Base-by-base conservation (phyloP, 1,284 basidiomycete genomes). In the Polyporus tsugae region DNA sequence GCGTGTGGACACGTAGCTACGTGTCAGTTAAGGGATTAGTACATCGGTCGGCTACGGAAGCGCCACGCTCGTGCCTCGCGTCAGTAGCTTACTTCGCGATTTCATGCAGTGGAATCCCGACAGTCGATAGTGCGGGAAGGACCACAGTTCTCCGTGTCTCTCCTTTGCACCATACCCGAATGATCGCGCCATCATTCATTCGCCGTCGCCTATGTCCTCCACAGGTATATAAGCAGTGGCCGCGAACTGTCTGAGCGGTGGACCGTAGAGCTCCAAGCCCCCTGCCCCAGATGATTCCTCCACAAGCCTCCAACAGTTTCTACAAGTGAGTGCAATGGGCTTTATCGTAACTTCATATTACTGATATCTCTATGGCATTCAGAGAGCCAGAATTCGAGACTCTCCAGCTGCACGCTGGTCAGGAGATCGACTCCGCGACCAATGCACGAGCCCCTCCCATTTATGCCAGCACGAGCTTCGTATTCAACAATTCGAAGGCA, bases 381-480 rank as follows among this genome's bases (percentile, higher is more conserved):
- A 89, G 87, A 79, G 83, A 85, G 71, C 90, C 90, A 57, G 91
- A 93, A 76, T 94, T 94, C 74, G 93, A 95, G 76, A 95, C 94
- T 9, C 81, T 95, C 61, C 92, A 95, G 81, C 83, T 96, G 38
- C 95, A 96, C 76, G 95, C 91, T 44, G 95, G 95, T 13, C 92
- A 95, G 75, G 80, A 81, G 15, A 85, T 88, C 9, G 94, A 95
- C 80, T 82, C 89, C 0, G 80, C 89, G 41, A 94, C 91, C 29
- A 91, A 92, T 69, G 89, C 95, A 1, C 89, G 94, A 15, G 95
- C 95, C 15, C 90, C 91, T 0, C 95, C 95, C 2, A 95, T 96
- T 80, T 95, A 95, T 70, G 88, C 91, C 1, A 85, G 90, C 0
- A 91, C 91, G 0, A 92, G 91, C 69, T 95, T 90, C 75, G 90